Conservation (phyloP, 2,329 filamentous ascomycete species). For the Pseudopyricularia cyperi region DNA sequence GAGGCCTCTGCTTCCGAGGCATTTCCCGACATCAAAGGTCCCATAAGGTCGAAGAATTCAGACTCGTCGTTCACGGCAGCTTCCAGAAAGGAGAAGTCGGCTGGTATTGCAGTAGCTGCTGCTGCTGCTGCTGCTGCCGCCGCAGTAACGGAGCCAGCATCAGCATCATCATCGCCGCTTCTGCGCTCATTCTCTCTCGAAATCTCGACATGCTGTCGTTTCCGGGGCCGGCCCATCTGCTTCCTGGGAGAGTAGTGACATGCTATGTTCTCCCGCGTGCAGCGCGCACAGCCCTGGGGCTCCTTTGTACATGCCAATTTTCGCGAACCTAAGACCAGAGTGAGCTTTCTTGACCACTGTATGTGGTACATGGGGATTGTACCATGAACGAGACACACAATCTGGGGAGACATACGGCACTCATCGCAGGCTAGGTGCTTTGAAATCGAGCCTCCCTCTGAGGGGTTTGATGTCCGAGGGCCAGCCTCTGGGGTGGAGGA, state of each 20-base stretch:
- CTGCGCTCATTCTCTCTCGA: slow-evolving; percentile 1
- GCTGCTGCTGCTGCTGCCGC: too few relatives aligned
- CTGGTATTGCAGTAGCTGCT: not conserved
- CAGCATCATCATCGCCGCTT: not conserved
- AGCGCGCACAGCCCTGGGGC: slow-evolving; percentile 43
- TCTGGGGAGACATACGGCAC: slow-evolving; percentile 38
- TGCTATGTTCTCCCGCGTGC: slow-evolving; percentile 38
- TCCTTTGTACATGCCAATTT: slow-evolving; percentile 56
- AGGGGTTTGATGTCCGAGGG: not conserved
- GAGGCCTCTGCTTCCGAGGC: not conserved
- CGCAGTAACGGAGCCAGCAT: too few relatives aligned
- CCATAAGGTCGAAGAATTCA: not conserved
- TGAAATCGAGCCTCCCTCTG: slow-evolving; percentile 7
- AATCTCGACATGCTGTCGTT: slow-evolving; percentile 29
- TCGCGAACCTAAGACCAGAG: slow-evolving; percentile 32
- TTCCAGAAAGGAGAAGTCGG: slow-evolving; percentile 21
- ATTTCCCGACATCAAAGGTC: not conserved
- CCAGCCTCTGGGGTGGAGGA: not conserved
- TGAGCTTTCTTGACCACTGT: not conserved
- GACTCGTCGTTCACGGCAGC: slow-evolving; percentile 13
- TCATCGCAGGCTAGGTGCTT: slow-evolving; percentile 55
- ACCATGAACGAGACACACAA: not conserved
- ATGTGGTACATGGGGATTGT: not conserved
- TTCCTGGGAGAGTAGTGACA: slow-evolving; percentile 55
- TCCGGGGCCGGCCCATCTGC: slow-evolving; percentile 52